These are phyloP conservation scores for Cordyceps pruinosa DNA, from an alignment of 2,329 filamentous ascomycete species.

Conservation along the genomic window DNA sequence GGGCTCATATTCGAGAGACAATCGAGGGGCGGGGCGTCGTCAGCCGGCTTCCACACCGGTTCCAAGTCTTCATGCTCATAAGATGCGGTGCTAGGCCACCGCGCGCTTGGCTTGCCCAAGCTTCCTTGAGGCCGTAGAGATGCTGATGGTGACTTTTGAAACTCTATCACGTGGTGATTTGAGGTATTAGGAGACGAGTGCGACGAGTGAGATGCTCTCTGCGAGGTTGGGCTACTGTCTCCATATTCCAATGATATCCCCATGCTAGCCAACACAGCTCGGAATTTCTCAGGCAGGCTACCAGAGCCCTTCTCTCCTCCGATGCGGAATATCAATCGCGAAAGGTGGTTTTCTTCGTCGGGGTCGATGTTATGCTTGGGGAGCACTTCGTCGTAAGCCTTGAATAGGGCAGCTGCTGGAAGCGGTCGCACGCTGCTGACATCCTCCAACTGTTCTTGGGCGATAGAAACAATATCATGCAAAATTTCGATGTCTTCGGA, in stretches of 20 bases:
- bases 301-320: conserved; percentile 54
- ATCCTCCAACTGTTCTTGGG: conserved; percentile 55
- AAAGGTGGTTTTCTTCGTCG: conserved; percentile 68
- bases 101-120: background rate
- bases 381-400: conserved; percentile 73
- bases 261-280: conserved; percentile 58
- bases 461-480: conserved; percentile 67
- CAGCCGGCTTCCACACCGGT: background rate
- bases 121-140: background rate
- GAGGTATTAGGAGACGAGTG: background rate
- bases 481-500: conserved; percentile 63
- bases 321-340: conserved; percentile 73
- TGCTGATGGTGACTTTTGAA: background rate
- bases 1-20: background rate
- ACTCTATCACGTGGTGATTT: background rate
- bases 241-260: conserved; percentile 64
- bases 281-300: conserved; percentile 62
- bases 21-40: background rate
- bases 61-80: background rate
- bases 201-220: background rate
- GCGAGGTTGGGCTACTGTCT: conserved; percentile 24
- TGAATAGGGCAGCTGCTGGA: conserved; percentile 72
- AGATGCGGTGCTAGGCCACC: background rate
- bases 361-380: conserved; percentile 60
- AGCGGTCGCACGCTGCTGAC: conserved; percentile 55